phyloP scores from a whole-genome alignment of 2,329 filamentous ascomycete genomes.

The Erysiphe pulchra region DNA sequence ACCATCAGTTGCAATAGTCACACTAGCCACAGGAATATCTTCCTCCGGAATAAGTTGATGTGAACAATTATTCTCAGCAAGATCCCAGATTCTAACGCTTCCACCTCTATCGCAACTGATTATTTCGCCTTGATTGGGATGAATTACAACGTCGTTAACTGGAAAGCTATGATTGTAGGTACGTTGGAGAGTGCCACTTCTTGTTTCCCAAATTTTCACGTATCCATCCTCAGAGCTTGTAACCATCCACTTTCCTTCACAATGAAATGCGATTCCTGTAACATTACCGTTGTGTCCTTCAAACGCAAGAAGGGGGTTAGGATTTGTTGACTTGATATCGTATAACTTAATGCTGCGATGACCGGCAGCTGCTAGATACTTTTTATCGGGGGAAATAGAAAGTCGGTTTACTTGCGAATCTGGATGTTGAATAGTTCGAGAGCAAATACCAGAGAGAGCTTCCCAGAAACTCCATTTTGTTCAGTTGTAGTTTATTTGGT shows the following conservation, averaged over 20 bases:
- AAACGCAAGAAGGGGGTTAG: constrained; percentile 75
- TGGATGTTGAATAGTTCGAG: constrained; percentile 88
- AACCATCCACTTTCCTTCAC: constrained; percentile 99
- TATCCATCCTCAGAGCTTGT: constrained; percentile 82
- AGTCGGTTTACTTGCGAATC: constrained; percentile 97
- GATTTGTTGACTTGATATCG: constrained; percentile 96
- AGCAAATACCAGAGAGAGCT: constrained; percentile 90
- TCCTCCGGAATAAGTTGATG: constrained; percentile 93
- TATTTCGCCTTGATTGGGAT: constrained; percentile 94
- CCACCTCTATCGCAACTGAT: constrained; percentile 88
- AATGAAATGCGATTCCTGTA: constrained; percentile 92
- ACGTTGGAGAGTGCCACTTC: constrained; percentile 37
- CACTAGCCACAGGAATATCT: constrained; percentile 76
- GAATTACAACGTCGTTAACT: constrained; percentile 97
- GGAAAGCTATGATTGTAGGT: constrained; percentile 78
- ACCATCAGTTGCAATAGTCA: constrained; percentile 87
- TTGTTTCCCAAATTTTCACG: constrained; percentile 14
- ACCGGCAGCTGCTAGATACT: constrained; percentile 54
- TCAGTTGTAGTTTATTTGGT: constrained; percentile 1
- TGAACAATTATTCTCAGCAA: constrained; percentile 89
- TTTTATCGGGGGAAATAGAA: constrained; percentile 95
- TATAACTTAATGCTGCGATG: constrained; percentile 84
- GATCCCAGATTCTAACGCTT: constrained; percentile 84
- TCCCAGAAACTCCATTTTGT: constrained; percentile 62
- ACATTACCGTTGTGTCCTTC: constrained; percentile 92